Evolutionary conservation across 176 grass and related monocot species (phyloP), one percentile per base, ranked within the genome.

Genomic region (Musa schizocarpa): DNA sequence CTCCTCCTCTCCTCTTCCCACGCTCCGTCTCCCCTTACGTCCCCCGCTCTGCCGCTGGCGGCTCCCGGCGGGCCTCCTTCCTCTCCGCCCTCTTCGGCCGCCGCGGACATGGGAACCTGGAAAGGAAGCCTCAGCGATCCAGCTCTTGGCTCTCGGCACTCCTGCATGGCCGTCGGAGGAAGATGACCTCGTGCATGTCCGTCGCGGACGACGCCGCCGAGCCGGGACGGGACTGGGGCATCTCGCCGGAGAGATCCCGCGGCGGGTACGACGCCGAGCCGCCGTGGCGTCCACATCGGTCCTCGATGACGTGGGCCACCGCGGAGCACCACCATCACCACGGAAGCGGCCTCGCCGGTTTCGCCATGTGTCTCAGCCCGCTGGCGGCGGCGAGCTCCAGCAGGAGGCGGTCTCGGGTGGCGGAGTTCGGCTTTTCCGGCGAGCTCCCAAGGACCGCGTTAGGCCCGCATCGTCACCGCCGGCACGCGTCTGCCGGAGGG

Each of bases 141-240:
- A 52, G 58, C 20, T 64, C 74, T 23, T 77, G 74, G 74, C 34
- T 77, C 59, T 65, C 74, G 48, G 34, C 7, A 17, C 34, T 77
- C n/a, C 12, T 64, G 11, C 29, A 52, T 8, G 17, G 59, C 48
- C 13, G 11, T n/a, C 74, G 48, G 19, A 17, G 7, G 74, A 64
- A 76, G 55, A 62, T 63, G 58, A 49, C 27, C 10, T 24, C 57
- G 11, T 34, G 34, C 17, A 19, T 8, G n/a, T 64, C 50, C 57
- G 22, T 43, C 3, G 29, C 17, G 13, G n/a, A 9, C 17, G 74
- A 65, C 12, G n/a, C 19, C 29, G 43, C n/a, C 2, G 74, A 20
- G 2, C 10, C 2, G 49, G n/a, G 19, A 19, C 11, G n/a, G 20
- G 14, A n/a, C n/a, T 59, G 43, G 74, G 61, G 59, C 11, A 24